phyloP scores from a whole-genome alignment of 1,284 basidiomycete genomes.

The Caloboletus inedulis region DNA sequence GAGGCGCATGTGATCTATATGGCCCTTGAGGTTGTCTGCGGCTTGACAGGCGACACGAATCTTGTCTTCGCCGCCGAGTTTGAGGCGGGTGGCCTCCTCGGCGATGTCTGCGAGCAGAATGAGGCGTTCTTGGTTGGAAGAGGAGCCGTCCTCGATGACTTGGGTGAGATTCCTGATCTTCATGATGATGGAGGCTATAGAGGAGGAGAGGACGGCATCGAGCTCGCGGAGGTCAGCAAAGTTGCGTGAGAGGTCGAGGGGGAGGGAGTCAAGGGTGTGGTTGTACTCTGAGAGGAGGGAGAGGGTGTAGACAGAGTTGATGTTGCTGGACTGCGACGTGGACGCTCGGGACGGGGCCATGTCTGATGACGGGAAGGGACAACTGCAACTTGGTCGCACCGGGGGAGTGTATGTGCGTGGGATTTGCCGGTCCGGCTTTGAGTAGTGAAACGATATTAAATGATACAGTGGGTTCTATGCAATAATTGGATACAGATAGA shows the following conservation, averaged over 20 bases:
- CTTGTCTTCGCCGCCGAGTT: slow-evolving; percentile 97
- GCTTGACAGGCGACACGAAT: slow-evolving; percentile 95
- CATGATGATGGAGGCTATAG: slow-evolving; percentile 72
- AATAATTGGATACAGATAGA: slow-evolving; percentile 24
- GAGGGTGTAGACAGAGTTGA: slow-evolving; percentile 55
- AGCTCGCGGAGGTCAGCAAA: slow-evolving; percentile 97
- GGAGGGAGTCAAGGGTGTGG: slow-evolving; percentile 91
- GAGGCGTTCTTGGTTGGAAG: slow-evolving; percentile 77
- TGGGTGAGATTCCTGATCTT: slow-evolving; percentile 74
- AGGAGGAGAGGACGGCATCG: slow-evolving; percentile 92
- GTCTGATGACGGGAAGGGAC: not conserved
- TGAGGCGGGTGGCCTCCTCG: slow-evolving; percentile 88
- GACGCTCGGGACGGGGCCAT: slow-evolving; percentile 33
- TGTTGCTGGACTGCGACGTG: slow-evolving; percentile 34
- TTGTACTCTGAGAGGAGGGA: slow-evolving; percentile 77
- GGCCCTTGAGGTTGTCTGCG: slow-evolving; percentile 81
- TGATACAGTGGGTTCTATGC: slow-evolving; percentile 25
- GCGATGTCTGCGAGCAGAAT: slow-evolving; percentile 90
- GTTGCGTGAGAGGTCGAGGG: slow-evolving; percentile 89
- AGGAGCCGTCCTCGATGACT: slow-evolving; percentile 70
- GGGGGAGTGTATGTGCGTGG: slow-evolving; percentile 10
- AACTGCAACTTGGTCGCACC: not conserved
- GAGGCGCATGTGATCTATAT: slow-evolving; percentile 65
- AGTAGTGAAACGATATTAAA: not conserved
- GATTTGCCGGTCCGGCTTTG: slow-evolving; percentile 30